Evolutionary conservation across 371 early-diverging fungal species (phyloP).

Genomic region (Mucor plumbeus): DNA sequence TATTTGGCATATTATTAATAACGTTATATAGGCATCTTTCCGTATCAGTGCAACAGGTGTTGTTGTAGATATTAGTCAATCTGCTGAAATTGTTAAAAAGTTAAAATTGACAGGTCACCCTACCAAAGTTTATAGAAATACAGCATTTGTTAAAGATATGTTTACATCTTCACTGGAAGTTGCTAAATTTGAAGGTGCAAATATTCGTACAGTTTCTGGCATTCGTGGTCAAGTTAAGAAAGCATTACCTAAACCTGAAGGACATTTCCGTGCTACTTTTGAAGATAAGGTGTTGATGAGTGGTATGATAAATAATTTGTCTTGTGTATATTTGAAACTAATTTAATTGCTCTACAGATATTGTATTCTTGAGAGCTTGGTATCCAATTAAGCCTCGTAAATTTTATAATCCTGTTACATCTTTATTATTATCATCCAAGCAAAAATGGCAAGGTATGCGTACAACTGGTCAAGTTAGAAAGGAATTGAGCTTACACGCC

Average conservation of each 20-base stretch:
- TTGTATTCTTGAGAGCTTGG: slow-evolving; percentile 98
- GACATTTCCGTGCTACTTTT: slow-evolving; percentile 98
- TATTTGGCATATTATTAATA: neutral
- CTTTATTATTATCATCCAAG: slow-evolving; percentile 74
- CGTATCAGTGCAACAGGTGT: slow-evolving; percentile 95
- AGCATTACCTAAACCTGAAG: slow-evolving; percentile 82
- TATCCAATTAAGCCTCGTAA: slow-evolving; percentile 92
- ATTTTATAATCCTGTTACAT: slow-evolving; percentile 96
- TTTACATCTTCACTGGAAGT: slow-evolving; percentile 98
- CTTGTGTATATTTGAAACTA: neutral
- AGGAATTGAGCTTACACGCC: slow-evolving; percentile 67
- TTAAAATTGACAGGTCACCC: slow-evolving; percentile 97
- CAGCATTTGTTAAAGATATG: slow-evolving; percentile 98
- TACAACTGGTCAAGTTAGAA: slow-evolving; percentile 87
- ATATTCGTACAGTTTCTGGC: slow-evolving; percentile 95
- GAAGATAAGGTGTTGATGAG: slow-evolving; percentile 97
- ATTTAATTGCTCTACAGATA: slow-evolving; percentile 67
- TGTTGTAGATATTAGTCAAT: slow-evolving; percentile 91
- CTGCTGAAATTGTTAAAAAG: slow-evolving; percentile 96
- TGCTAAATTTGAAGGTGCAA: slow-evolving; percentile 98
- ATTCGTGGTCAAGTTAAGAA: slow-evolving; percentile 99
- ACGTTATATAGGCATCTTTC: slow-evolving; percentile 69
- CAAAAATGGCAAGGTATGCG: slow-evolving; percentile 91
- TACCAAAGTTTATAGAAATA: slow-evolving; percentile 95
- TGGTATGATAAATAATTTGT: slow-evolving; percentile 35